Conservation (phyloP, 192 early-diverging fungal species). For the Helicostylum pulchrum region DNA sequence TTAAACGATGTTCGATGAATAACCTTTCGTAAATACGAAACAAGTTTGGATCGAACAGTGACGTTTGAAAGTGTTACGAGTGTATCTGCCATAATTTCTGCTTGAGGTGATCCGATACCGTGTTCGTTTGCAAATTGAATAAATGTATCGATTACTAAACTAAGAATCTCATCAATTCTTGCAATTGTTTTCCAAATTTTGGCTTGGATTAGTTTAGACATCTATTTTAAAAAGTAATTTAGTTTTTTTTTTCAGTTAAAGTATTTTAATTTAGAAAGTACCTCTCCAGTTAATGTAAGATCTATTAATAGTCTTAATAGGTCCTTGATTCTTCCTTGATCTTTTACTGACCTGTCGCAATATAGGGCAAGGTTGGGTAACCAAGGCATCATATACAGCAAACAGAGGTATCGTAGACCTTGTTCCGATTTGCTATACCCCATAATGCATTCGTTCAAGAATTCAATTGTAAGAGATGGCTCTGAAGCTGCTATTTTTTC, state of each 20-base stretch:
- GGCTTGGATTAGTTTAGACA: constrained; percentile 77
- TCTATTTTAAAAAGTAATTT: constrained; percentile 29
- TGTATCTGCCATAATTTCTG: constrained; percentile 81
- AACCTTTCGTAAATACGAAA: constrained; percentile 68
- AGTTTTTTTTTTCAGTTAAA: too few relatives aligned
- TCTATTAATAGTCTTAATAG: constrained; percentile 74
- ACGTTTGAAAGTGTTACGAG: constrained; percentile 71
- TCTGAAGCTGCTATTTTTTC: constrained; percentile 67
- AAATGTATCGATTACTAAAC: constrained; percentile 73
- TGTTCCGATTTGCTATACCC: constrained; percentile 68
- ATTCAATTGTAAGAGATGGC: constrained; percentile 78
- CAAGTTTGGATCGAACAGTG: constrained; percentile 74
- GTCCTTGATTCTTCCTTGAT: constrained; percentile 58
- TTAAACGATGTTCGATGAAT: constrained; percentile 72
- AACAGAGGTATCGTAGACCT: constrained; percentile 66
- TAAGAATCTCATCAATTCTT: constrained; percentile 71
- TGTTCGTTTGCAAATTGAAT: constrained; percentile 69
- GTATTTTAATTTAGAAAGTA: too few relatives aligned
- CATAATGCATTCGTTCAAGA: constrained; percentile 77
- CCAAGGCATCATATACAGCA: constrained; percentile 90
- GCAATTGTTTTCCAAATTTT: constrained; percentile 80
- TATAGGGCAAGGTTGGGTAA: constrained; percentile 68
- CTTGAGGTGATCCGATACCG: constrained; percentile 67
- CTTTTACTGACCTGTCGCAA: constrained; percentile 37
- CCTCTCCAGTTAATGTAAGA: constrained; percentile 74